Evolutionary conservation across 768 basidiomycete genomes (phyloP).

Genomic region (Mycena indigotica): DNA sequence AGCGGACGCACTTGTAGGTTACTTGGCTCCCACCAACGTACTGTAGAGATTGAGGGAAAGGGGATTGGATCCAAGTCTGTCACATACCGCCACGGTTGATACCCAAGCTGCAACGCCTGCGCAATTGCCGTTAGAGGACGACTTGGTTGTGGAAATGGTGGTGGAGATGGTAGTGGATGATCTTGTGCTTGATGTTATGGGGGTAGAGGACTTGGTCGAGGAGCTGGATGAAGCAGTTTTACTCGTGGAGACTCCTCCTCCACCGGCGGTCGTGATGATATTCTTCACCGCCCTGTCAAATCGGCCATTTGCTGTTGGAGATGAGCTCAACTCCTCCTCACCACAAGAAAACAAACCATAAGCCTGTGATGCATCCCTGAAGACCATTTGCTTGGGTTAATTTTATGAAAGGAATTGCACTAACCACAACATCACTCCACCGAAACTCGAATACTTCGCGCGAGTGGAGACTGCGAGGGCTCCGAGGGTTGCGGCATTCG

Average conservation of each 20-base stretch:
- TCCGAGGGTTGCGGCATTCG: conserved; percentile 45
- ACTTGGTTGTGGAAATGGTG: conserved; percentile 11
- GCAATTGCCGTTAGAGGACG: conserved; percentile 25
- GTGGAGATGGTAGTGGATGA: conserved; percentile 16
- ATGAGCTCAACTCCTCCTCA: not conserved
- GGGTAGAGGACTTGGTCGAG: not conserved
- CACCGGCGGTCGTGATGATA: conserved; percentile 28
- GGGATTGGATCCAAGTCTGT: conserved; percentile 26
- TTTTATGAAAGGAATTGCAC: not conserved
- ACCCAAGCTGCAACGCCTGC: not conserved
- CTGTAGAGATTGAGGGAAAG: conserved; percentile 21
- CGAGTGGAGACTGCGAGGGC: conserved; percentile 47
- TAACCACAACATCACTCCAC: conserved; percentile 54
- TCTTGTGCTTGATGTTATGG: not conserved
- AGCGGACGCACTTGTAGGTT: conserved; percentile 33
- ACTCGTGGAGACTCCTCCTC: conserved; percentile 14
- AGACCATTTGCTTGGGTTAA: not conserved
- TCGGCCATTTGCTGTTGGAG: conserved; percentile 33
- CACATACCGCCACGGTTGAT: conserved; percentile 18
- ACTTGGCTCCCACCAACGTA: conserved; percentile 37
- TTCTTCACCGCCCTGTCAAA: conserved; percentile 36
- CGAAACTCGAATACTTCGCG: conserved; percentile 59
- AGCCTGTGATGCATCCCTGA: conserved; percentile 20
- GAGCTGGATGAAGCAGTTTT: not conserved
- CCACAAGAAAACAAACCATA: not conserved